Evolutionary conservation across 202 grass and related monocot genomes (phyloP).

Genomic region (Schoenoplectus triqueter): DNA sequence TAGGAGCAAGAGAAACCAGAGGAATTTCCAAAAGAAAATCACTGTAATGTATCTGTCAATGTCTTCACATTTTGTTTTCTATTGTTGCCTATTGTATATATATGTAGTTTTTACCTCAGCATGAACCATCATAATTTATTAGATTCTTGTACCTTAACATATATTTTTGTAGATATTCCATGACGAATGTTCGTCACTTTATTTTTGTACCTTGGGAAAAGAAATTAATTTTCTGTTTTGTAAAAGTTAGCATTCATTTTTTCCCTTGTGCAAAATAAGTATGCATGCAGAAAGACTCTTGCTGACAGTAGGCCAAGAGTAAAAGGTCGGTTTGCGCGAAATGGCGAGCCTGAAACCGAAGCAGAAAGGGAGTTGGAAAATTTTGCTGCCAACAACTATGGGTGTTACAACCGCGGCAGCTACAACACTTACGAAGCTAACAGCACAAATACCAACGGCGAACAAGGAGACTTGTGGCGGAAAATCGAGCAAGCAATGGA

Average conservation of each 20-base stretch:
- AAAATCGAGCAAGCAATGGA: slow-evolving; percentile 31
- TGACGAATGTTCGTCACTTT: slow-evolving; percentile 9
- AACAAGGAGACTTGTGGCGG: slow-evolving; percentile 21
- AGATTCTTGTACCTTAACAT: not conserved
- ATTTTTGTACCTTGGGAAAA: not conserved
- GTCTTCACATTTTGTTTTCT: not conserved
- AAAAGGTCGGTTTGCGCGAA: slow-evolving; percentile 68
- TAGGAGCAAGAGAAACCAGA: slow-evolving; percentile 81
- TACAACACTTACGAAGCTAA: slow-evolving; percentile 4
- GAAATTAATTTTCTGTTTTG: not conserved
- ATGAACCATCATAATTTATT: not conserved
- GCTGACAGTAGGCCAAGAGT: slow-evolving; percentile 69
- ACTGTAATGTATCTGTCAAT: slow-evolving; percentile 49
- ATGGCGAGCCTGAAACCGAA: slow-evolving; percentile 33
- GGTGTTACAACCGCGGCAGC: not conserved
- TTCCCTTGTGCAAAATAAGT: slow-evolving; percentile 38
- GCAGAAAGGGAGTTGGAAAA: slow-evolving; percentile 37
- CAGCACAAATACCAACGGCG: not conserved
- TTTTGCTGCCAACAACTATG: slow-evolving; percentile 25
- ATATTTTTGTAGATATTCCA: not conserved
- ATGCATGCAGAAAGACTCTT: slow-evolving; percentile 77
- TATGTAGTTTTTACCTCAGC: too few species aligned
- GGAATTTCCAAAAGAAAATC: slow-evolving; percentile 95
- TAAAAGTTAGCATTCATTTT: slow-evolving; percentile 1
- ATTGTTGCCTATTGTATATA: too few species aligned